Conservation (phyloP, 2,329 filamentous ascomycete genomes). For the Polytolypa hystricis region DNA sequence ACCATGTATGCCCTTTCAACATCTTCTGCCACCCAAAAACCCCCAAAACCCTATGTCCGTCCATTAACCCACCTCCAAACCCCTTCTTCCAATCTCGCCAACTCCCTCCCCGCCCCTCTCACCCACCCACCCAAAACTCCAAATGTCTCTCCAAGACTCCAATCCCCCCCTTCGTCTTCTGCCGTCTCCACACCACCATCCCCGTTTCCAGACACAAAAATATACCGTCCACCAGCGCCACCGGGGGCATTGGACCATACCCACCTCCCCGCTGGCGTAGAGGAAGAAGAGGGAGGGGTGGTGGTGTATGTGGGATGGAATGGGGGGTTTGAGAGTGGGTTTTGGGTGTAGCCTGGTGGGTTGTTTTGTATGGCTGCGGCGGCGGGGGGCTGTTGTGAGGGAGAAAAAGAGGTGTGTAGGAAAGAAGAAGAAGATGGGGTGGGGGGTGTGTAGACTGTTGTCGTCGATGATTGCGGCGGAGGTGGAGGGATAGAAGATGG, state of each 20-base stretch:
- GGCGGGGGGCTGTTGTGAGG: background rate
- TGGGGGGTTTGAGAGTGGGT: constrained; percentile 10
- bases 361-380: constrained; percentile 14
- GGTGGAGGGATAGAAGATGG: constrained; percentile 6
- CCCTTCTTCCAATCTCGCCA: constrained; percentile 40
- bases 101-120: constrained; percentile 16
- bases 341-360: constrained; percentile 23
- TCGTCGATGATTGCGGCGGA: constrained; percentile 4
- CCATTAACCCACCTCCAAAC: constrained; percentile 29
- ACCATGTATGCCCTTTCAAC: background rate
- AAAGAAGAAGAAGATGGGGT: background rate
- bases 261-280: constrained; percentile 2
- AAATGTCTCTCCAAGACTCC: constrained; percentile 26
- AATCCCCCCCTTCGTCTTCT: constrained; percentile 56
- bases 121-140: constrained; percentile 18
- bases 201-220: constrained; percentile 7
- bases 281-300: background rate
- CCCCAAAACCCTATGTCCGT: constrained; percentile 9
- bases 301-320: constrained; percentile 4
- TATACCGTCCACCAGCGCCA: constrained; percentile 11
- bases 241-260: constrained; percentile 10
- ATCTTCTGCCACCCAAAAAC: background rate
- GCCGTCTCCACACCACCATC: constrained; percentile 37
- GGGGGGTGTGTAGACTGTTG: constrained; percentile 2
- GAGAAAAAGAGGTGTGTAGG: background rate